phyloP scores from a whole-genome alignment of 805 yeast genomes.

The Myxozyma melibiosi region DNA sequence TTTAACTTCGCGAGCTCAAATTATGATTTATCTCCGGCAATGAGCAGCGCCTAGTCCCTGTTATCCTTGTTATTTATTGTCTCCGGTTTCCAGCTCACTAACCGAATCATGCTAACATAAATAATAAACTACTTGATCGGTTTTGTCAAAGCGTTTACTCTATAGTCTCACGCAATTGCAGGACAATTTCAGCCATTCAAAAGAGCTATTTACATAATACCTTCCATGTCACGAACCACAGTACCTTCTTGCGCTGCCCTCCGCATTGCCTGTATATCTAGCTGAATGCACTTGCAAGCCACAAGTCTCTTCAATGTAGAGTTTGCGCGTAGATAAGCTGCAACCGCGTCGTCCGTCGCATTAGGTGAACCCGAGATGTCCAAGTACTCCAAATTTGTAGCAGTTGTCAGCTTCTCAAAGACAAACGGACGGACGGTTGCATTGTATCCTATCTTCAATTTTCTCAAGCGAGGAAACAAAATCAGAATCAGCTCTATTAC shows the following conservation, averaged over 20 bases:
- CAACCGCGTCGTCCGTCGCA: background rate
- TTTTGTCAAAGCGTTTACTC: too few species aligned
- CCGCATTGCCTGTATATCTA: background rate
- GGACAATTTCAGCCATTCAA: too few species aligned
- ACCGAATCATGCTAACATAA: too few species aligned
- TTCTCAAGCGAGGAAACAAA: background rate
- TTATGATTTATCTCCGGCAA: too few species aligned
- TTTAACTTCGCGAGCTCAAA: too few species aligned
- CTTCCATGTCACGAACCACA: background rate
- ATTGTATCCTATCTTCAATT: conserved; percentile 1
- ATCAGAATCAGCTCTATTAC: background rate
- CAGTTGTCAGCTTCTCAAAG: background rate
- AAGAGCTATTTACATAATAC: too few species aligned
- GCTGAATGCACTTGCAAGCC: conserved; percentile 3
- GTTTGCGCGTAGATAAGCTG: background rate
- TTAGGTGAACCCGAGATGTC: conserved; percentile 5
- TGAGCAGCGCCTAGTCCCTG: too few species aligned
- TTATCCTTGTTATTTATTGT: too few species aligned
- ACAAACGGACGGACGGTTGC: conserved; percentile 1
- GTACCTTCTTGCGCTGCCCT: background rate
- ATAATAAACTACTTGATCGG: too few species aligned
- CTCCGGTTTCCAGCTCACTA: too few species aligned
- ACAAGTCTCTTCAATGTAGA: background rate
- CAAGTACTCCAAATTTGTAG: background rate
- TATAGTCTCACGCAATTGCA: too few species aligned